Evolutionary conservation across 176 grass and related monocot genomes (phyloP).

Genomic region (Triticum aestivum): DNA sequence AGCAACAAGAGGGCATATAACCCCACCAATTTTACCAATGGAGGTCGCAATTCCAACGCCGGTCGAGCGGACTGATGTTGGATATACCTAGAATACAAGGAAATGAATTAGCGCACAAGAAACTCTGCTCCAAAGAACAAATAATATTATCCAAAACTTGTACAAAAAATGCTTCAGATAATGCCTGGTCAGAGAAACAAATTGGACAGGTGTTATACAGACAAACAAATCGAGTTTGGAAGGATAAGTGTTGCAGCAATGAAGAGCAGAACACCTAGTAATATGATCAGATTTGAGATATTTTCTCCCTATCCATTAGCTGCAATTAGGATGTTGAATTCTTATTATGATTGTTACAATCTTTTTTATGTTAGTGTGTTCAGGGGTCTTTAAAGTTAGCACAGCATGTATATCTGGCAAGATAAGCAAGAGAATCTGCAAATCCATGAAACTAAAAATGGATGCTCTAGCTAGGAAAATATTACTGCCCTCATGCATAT

Average conservation of each 20-base stretch:
- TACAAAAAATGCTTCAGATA: not conserved
- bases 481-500: not conserved
- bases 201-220: too few relatives aligned
- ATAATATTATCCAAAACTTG: not conserved
- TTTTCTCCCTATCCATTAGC: not conserved
- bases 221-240: not conserved
- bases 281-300: not conserved
- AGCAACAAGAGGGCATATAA: slow-evolving; percentile 61
- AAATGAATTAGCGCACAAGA: not conserved
- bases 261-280: not conserved
- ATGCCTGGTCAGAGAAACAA: not conserved
- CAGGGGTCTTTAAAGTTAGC: not conserved
- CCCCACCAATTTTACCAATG: slow-evolving; percentile 62
- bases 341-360: not conserved
- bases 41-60: slow-evolving; percentile 56
- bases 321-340: not conserved
- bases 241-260: not conserved
- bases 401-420: not conserved
- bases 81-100: slow-evolving; percentile 48
- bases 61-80: slow-evolving; percentile 55
- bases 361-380: not conserved
- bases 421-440: not conserved
- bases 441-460: not conserved
- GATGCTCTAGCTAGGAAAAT: not conserved
- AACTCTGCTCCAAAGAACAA: not conserved